Evolutionary conservation across 345 rosid genomes (phyloP).

Genomic region (Conringia planisiliqua): DNA sequence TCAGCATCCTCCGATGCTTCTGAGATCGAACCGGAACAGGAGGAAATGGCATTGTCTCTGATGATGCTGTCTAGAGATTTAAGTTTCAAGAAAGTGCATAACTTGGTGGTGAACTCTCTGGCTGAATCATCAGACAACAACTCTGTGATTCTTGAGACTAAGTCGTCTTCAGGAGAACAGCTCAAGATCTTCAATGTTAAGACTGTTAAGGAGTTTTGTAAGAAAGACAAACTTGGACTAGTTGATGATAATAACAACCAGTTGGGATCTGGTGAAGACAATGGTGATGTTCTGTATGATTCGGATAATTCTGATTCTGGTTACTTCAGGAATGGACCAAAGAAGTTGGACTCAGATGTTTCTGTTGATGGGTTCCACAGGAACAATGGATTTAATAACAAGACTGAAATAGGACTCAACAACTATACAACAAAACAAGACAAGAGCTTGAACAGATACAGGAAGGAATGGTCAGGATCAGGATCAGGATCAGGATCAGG

Average conservation of each 20-base stretch:
- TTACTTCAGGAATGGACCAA: slow-evolving; percentile 62
- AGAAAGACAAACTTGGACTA: slow-evolving; percentile 31
- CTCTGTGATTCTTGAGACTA: slow-evolving; percentile 62
- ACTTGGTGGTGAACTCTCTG: slow-evolving; percentile 36
- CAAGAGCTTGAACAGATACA: slow-evolving; percentile 38
- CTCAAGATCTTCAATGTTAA: slow-evolving; percentile 36
- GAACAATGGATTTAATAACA: slow-evolving; percentile 34
- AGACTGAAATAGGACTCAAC: slow-evolving; percentile 35
- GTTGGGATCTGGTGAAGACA: slow-evolving; percentile 29
- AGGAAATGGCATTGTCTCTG: slow-evolving; percentile 72
- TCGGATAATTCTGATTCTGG: slow-evolving; percentile 73
- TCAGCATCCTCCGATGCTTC: slow-evolving; percentile 46
- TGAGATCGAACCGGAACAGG: slow-evolving; percentile 71
- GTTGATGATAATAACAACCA: slow-evolving; percentile 22
- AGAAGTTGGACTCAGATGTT: slow-evolving; percentile 51
- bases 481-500: slow-evolving; percentile 30
- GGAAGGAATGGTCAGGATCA: slow-evolving; percentile 26
- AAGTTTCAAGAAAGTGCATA: slow-evolving; percentile 45
- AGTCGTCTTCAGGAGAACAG: slow-evolving; percentile 54
- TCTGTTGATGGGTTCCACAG: slow-evolving; percentile 46
- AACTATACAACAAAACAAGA: slow-evolving; percentile 37
- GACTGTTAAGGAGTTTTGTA: slow-evolving; percentile 31
- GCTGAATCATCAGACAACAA: slow-evolving; percentile 71
- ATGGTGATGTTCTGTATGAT: slow-evolving; percentile 24
- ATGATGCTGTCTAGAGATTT: slow-evolving; percentile 88